A percentile compares a stretch with the other conserved stretches of the same genome.
Conservation (phyloP, 2,329 filamentous ascomycete genomes). For the Biscogniauxia mediterranea region DNA sequence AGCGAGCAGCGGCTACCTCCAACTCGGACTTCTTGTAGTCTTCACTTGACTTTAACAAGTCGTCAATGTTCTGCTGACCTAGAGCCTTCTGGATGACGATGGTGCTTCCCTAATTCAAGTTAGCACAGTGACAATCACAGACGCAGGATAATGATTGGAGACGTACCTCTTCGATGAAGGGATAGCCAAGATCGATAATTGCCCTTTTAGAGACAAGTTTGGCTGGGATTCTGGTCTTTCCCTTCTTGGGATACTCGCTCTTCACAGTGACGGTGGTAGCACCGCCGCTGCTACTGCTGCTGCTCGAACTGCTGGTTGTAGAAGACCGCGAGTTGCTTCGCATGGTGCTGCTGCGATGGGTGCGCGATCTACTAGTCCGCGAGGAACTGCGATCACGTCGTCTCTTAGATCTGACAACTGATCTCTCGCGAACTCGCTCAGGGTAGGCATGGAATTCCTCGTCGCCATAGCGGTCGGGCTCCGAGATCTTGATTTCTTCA, state of each 20-base stretch:
- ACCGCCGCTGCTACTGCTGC: constrained; percentile 43
- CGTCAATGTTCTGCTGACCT: constrained; percentile 87
- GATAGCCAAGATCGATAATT: constrained; percentile 81
- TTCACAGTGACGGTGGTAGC: constrained; percentile 48
- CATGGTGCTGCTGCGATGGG: constrained; percentile 32
- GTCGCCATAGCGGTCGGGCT: constrained; percentile 67
- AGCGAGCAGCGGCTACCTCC: constrained; percentile 45
- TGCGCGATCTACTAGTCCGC: constrained; percentile 36
- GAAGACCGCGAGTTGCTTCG: constrained; percentile 43
- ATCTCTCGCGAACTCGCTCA: constrained; percentile 60
- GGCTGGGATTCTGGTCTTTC: constrained; percentile 84
- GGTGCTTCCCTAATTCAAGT: constrained; percentile 64
- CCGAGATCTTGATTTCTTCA: constrained; percentile 67
- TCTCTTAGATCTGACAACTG: constrained; percentile 51
- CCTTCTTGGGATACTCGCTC: constrained; percentile 73
- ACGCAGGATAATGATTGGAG: not conserved
- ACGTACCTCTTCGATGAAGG: constrained; percentile 79
- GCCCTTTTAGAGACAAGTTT: constrained; percentile 77
- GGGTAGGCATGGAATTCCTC: constrained; percentile 66
- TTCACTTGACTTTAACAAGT: constrained; percentile 79
- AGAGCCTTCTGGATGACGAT: constrained; percentile 82
- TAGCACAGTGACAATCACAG: constrained; percentile 23
- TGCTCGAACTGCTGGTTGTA: constrained; percentile 43
- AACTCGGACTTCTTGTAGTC: constrained; percentile 62
- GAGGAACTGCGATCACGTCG: constrained; percentile 45